A percentile compares a stretch with the other conserved stretches of the same genome.
phyloP scores from a whole-genome alignment of 2,329 filamentous ascomycete genomes.

The Allantophomopsis lycopodina region DNA sequence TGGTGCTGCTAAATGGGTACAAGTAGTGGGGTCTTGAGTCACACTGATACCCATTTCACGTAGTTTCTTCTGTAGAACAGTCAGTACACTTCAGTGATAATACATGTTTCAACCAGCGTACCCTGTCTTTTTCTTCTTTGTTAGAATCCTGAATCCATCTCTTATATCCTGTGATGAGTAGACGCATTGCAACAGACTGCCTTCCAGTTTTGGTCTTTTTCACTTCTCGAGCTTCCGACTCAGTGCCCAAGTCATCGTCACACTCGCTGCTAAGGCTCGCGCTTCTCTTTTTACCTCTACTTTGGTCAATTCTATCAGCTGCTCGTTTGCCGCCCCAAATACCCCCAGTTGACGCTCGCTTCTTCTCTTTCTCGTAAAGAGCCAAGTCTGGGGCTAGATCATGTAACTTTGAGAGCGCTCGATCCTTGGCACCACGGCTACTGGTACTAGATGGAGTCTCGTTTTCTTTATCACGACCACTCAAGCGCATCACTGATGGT shows the following conservation, averaged over 20 bases:
- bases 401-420: constrained; percentile 66
- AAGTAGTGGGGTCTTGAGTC: constrained; percentile 59
- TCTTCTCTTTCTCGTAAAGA: constrained; percentile 86
- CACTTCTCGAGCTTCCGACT: constrained; percentile 34
- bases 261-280: constrained; percentile 24
- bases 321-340: constrained; percentile 52
- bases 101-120: constrained; percentile 27
- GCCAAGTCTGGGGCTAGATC: constrained; percentile 72
- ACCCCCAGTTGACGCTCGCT: constrained; percentile 41
- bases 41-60: constrained; percentile 73
- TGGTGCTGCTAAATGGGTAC: constrained; percentile 80
- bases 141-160: constrained; percentile 63
- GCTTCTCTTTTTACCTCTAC: constrained; percentile 17
- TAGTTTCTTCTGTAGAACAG: constrained; percentile 54
- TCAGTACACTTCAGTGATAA: constrained; percentile 5
- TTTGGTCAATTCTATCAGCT: constrained; percentile 41
- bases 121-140: constrained; percentile 70
- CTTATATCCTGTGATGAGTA: constrained; percentile 75
- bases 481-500: constrained; percentile 34
- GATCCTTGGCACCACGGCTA: constrained; percentile 78
- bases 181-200: constrained; percentile 55
- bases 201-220: constrained; percentile 51
- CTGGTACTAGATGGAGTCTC: constrained; percentile 65
- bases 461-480: constrained; percentile 64
- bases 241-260: constrained; percentile 27